A percentile compares a stretch with the other conserved stretches of the same genome.
These are phyloP conservation scores for Cyclotella choctawhatcheeana DNA, from an alignment of 108 stramenopile species.

Conservation along the genomic window DNA sequence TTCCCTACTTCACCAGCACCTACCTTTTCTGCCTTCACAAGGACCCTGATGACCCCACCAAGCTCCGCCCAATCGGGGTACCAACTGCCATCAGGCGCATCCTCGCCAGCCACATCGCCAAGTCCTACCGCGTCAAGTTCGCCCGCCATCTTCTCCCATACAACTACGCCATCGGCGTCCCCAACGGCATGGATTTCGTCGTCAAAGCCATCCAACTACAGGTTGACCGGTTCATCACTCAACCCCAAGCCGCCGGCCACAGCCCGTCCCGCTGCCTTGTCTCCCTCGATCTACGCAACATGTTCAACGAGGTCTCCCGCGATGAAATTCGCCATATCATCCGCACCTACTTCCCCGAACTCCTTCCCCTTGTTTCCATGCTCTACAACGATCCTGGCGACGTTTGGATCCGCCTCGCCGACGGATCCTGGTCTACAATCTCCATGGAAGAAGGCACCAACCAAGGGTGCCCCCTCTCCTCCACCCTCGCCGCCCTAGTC, in stretches of 20 bases:
- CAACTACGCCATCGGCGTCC: slow-evolving; percentile 24
- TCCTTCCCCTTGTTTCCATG: slow-evolving; percentile 10
- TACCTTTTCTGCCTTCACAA: slow-evolving; percentile 44
- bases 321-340: not conserved
- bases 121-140: not conserved
- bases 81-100: slow-evolving; percentile 30
- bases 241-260: not conserved
- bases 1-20: slow-evolving; percentile 11
- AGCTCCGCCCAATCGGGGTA: slow-evolving; percentile 33
- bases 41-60: slow-evolving; percentile 25
- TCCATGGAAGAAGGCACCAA: slow-evolving; percentile 25
- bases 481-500: slow-evolving; percentile 25
- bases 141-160: slow-evolving; percentile 18
- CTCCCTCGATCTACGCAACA: slow-evolving; percentile 29
- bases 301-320: slow-evolving; percentile 41
- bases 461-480: slow-evolving; percentile 37
- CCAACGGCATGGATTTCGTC: slow-evolving; percentile 24
- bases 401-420: slow-evolving; percentile 13
- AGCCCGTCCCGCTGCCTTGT: slow-evolving; percentile 12
- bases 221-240: slow-evolving; percentile 17
- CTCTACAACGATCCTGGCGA: slow-evolving; percentile 8
- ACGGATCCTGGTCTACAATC: slow-evolving; percentile 6
- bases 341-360: slow-evolving; percentile 7
- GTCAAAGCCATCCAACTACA: slow-evolving; percentile 15
- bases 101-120: slow-evolving; percentile 18